These are phyloP conservation scores for Eutrema yunnanense DNA, from an alignment of 345 rosid species.

Conservation along the genomic window DNA sequence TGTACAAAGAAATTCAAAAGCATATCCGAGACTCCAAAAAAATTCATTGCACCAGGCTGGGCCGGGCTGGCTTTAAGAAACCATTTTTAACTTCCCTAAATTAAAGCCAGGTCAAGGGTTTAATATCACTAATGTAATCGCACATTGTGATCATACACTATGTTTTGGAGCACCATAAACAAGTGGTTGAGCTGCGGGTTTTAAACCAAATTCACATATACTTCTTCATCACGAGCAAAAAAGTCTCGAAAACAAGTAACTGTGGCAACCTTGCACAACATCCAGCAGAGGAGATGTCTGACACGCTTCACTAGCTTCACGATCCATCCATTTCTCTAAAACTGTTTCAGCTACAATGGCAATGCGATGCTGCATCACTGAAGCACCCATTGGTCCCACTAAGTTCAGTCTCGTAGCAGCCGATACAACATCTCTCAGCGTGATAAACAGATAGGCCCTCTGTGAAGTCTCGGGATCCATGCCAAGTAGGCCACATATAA, in stretches of 20 bases:
- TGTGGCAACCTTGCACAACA: slow-evolving; percentile 68
- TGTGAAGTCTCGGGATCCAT: slow-evolving; percentile 57
- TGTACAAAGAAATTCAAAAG: too few relatives aligned
- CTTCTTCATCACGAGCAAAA: slow-evolving; percentile 54
- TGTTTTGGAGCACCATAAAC: neutral
- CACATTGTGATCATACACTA: neutral
- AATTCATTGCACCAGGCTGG: too few relatives aligned
- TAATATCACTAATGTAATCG: neutral
- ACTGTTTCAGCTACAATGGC: slow-evolving; percentile 53
- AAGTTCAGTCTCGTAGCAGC: slow-evolving; percentile 87
- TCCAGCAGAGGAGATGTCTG: slow-evolving; percentile 82
- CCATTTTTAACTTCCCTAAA: too few relatives aligned
- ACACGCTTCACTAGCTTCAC: slow-evolving; percentile 64
- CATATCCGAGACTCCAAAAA: too few relatives aligned
- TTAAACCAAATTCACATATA: too few relatives aligned
- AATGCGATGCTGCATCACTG: slow-evolving; percentile 74
- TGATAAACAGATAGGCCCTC: slow-evolving; percentile 72
- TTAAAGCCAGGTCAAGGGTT: too few relatives aligned
- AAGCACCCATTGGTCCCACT: slow-evolving; percentile 73
- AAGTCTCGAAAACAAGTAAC: slow-evolving; percentile 78
- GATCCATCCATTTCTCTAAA: slow-evolving; percentile 55
- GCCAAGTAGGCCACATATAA: slow-evolving; percentile 69
- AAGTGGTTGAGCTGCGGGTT: neutral
- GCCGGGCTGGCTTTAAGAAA: too few relatives aligned
- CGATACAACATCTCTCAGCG: slow-evolving; percentile 68